Conservation (phyloP, 2,329 filamentous ascomycete genomes). For the Anisogramma anomala region DNA sequence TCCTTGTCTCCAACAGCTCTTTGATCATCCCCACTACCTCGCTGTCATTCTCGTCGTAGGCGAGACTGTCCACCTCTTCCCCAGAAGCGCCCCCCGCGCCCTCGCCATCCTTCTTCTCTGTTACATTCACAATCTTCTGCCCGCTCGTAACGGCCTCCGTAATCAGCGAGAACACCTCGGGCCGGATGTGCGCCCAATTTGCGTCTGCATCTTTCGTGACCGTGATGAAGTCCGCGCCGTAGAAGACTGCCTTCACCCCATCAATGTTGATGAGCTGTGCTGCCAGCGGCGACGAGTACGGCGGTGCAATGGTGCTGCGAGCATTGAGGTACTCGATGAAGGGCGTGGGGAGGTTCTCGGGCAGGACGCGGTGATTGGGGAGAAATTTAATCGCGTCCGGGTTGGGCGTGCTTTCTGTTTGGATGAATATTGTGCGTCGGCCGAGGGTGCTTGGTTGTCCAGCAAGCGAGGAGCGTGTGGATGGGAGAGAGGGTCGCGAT, state of each 20-base stretch:
- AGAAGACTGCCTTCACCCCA: slow-evolving; percentile 89
- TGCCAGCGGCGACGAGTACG: slow-evolving; percentile 82
- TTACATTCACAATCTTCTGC: slow-evolving; percentile 64
- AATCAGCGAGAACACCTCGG: slow-evolving; percentile 89
- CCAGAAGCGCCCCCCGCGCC: slow-evolving; percentile 30
- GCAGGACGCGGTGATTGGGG: slow-evolving; percentile 78
- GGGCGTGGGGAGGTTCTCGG: slow-evolving; percentile 56
- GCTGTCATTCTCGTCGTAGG: slow-evolving; percentile 79
- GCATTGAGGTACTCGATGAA: slow-evolving; percentile 90
- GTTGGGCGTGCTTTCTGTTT: slow-evolving; percentile 91
- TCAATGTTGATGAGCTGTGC: slow-evolving; percentile 86
- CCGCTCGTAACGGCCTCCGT: slow-evolving; percentile 83
- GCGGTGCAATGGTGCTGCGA: slow-evolving; percentile 75
- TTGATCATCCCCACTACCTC: slow-evolving; percentile 99
- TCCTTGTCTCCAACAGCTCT: slow-evolving; percentile 87
- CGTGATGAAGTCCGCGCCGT: slow-evolving; percentile 91
- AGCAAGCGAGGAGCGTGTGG: slow-evolving; percentile 11
- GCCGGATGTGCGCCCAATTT: slow-evolving; percentile 90
- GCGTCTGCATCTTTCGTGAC: slow-evolving; percentile 81
- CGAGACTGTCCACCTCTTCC: slow-evolving; percentile 55
- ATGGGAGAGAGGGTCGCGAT: slow-evolving; percentile 18
- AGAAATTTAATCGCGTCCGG: slow-evolving; percentile 94
- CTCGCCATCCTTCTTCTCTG: slow-evolving; percentile 42
- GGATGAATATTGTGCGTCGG: slow-evolving; percentile 82
- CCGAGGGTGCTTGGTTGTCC: slow-evolving; percentile 21